phyloP scores from a whole-genome alignment of 495 filamentous ascomycete species.

The Aspergillus leporis region DNA sequence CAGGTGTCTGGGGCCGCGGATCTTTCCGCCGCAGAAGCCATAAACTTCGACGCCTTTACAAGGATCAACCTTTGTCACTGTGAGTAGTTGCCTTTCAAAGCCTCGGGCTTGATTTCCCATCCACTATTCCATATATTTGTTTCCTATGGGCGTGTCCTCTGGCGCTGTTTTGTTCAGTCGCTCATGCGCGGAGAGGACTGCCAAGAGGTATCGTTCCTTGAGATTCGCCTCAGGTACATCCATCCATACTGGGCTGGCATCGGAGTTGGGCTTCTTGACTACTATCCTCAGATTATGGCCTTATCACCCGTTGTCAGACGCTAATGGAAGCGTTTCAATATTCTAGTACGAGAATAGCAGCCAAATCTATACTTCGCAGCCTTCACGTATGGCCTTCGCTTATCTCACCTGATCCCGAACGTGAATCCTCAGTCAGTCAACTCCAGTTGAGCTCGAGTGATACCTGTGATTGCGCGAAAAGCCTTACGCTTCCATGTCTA shows the following conservation, averaged over 20 bases:
- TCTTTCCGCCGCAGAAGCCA: not conserved
- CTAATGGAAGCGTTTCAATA: not conserved
- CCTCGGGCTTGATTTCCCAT: not conserved
- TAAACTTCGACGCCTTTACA: not conserved
- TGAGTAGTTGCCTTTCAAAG: not conserved
- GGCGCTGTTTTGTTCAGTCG: not conserved
- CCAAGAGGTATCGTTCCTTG: not conserved
- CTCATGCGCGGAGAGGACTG: not conserved
- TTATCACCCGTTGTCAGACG: not conserved
- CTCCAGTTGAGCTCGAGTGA: slow-evolving; percentile 4
- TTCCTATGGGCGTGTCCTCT: not conserved
- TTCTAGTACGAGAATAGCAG: not conserved
- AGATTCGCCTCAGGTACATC: not conserved
- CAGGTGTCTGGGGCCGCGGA: not conserved
- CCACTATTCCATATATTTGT: not conserved
- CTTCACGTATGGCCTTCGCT: slow-evolving; percentile 6
- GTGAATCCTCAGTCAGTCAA: not conserved
- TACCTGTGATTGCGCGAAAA: slow-evolving; percentile 11
- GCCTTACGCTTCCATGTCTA: slow-evolving; percentile 40
- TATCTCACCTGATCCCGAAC: not conserved
- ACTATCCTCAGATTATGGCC: not conserved
- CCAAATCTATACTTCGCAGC: not conserved
- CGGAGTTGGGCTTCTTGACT: not conserved
- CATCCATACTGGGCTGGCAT: not conserved
- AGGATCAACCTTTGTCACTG: not conserved